phyloP scores from a whole-genome alignment of 345 rosid genomes.

The Pugionium cornutum region DNA sequence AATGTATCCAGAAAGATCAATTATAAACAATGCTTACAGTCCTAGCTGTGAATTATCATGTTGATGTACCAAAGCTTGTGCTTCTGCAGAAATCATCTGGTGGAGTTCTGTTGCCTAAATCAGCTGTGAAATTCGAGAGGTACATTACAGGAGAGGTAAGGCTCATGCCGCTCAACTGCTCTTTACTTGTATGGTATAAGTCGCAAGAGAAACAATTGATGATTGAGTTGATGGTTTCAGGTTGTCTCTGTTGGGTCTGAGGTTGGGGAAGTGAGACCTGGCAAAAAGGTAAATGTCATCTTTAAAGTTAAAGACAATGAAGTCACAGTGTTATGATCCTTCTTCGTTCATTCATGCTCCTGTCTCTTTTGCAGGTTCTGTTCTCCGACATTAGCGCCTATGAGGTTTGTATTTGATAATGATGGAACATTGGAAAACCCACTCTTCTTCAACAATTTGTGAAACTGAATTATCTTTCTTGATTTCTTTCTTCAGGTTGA shows the following conservation, averaged over 20 bases:
- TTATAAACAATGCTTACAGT: neutral
- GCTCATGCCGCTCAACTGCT: neutral
- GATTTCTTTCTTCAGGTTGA: slow-evolving; percentile 51
- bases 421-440: neutral
- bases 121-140: slow-evolving; percentile 83
- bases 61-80: neutral
- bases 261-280: slow-evolving; percentile 57
- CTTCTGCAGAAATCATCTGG: slow-evolving; percentile 68
- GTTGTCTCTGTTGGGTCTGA: slow-evolving; percentile 68
- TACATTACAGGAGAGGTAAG: slow-evolving; percentile 78
- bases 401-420: slow-evolving; percentile 49
- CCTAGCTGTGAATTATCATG: neutral
- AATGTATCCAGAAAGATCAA: neutral
- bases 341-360: neutral
- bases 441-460: neutral
- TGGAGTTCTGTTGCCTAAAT: slow-evolving; percentile 74
- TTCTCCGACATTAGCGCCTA: slow-evolving; percentile 78
- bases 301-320: neutral
- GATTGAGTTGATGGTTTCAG: slow-evolving; percentile 36
- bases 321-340: neutral
- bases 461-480: neutral
- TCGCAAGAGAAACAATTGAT: neutral
- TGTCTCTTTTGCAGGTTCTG: slow-evolving; percentile 55
- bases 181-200: neutral
- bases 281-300: slow-evolving; percentile 61